Evolutionary conservation across 305 asterid genomes (phyloP), one percentile per base, ranked within the genome.

Genomic region (Ruellia speciosa): DNA sequence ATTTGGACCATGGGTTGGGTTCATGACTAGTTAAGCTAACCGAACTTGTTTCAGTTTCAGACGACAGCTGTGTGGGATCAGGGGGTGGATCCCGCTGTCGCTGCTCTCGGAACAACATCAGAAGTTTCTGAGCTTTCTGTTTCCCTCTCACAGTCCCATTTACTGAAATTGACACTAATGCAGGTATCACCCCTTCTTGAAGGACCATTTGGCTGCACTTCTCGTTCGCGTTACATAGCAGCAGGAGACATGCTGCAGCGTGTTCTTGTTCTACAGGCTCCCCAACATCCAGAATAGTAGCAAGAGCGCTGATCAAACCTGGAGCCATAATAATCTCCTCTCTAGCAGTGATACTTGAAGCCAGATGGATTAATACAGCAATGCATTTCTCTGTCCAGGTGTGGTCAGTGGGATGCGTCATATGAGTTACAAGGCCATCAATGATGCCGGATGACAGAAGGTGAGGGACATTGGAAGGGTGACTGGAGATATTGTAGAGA

Each of bases 111-210:
- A 93, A 93, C 60, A 93, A 48, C 99, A 84, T 86, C 74, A 93
- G 77, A 66, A 93, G 97, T 80, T 88, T 93, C 69, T 88, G 97
- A 3, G 99, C 97, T 67, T 93, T 93, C 79, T 93, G 99, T 56
- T 88, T 93, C 63, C 97, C 99, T 71, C 97, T 77, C 71, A 74
- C 77, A 0, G 96, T 93, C 58, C 99, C 99, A 0, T 88, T 93
- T 0, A 88, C 99, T 0, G 99, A 93, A 39, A 93, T 75, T 0
- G 95, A 86, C 65, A 93, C 99, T 74, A 93, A 52, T 0, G 99
- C 83, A 16, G 99, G 99, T 54, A 93, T 88, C 24, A 81, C 99
- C 16, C 97, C 99, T 76, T 93, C 99, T 79, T 86, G 96, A 54
- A 93, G 94, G 39, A 93, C 96, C 83, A 88, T 75, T 63, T 88